Conservation (phyloP, 2,329 filamentous ascomycete species). For the Curvularia sp. region DNA sequence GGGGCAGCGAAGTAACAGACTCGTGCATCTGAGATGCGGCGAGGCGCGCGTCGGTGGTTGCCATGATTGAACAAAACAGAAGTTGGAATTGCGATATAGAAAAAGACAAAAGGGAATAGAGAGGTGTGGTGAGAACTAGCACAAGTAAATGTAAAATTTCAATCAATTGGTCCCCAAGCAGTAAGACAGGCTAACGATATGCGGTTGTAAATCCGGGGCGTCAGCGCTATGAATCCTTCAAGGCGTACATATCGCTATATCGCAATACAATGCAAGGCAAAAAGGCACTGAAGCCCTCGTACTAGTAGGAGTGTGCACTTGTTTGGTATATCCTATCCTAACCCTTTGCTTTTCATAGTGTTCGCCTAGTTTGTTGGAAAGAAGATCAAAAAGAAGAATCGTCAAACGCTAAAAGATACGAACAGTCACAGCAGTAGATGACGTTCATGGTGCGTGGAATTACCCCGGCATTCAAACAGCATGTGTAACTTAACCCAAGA, state of each 20-base stretch:
- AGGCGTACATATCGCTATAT: not conserved
- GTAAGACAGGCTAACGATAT: not conserved
- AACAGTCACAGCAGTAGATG: constrained; percentile 5
- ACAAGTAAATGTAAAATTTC: not conserved
- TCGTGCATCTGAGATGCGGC: not conserved
- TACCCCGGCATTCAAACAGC: not conserved
- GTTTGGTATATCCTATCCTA: constrained; percentile 1
- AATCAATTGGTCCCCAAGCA: not conserved
- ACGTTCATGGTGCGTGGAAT: constrained; percentile 1
- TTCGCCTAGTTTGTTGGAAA: constrained; percentile 3
- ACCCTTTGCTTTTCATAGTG: constrained; percentile 5
- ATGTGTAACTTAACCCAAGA: not conserved
- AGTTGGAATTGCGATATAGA: not conserved
- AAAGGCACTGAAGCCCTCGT: constrained; percentile 16
- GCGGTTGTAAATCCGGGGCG: not conserved
- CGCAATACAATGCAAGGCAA: not conserved
- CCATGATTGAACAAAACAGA: not conserved
- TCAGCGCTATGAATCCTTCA: not conserved
- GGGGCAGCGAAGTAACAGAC: not conserved
- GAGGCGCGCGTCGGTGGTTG: not conserved
- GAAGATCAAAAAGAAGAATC: constrained; percentile 1
- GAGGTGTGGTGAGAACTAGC: not conserved
- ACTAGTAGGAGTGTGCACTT: not conserved
- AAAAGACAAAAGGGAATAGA: not conserved
- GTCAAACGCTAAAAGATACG: constrained; percentile 6